Percentiles rank a stretch among this genome's conserved stretches.
Conservation (phyloP, 495 filamentous ascomycete genomes). For the Lophiostoma macrostomum region DNA sequence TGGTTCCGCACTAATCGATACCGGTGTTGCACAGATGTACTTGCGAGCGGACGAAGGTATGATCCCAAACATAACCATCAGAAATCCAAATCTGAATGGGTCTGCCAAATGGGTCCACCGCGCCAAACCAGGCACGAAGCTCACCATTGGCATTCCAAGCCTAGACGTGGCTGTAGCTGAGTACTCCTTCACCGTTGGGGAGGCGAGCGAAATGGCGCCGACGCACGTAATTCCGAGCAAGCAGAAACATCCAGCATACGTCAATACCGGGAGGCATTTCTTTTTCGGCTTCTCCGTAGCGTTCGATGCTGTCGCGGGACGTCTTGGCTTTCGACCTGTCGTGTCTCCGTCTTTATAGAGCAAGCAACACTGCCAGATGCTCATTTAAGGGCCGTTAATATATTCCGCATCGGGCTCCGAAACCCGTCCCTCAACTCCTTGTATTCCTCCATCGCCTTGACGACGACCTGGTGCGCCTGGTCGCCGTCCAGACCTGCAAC, state of each 20-base stretch:
- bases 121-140: constrained; percentile 9
- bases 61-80: constrained; percentile 16
- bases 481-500: constrained; percentile 74
- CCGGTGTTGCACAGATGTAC: constrained; percentile 27
- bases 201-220: background rate
- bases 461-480: constrained; percentile 72
- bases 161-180: background rate
- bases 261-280: constrained; percentile 26
- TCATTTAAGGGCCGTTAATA: constrained; percentile 25
- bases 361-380: background rate
- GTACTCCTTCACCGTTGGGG: constrained; percentile 18
- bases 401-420: constrained; percentile 22
- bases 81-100: constrained; percentile 13
- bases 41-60: constrained; percentile 2
- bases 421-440: constrained; percentile 27
- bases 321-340: constrained; percentile 18
- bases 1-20: constrained; percentile 18
- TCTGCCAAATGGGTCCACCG: constrained; percentile 7
- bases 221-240: constrained; percentile 10
- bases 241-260: constrained; percentile 6
- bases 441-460: constrained; percentile 58
- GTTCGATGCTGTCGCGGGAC: constrained; percentile 24
- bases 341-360: background rate
- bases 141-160: constrained; percentile 2
- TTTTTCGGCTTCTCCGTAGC: constrained; percentile 17